Evolutionary conservation across 2,329 filamentous ascomycete species (phyloP), one percentile per base, ranked within the genome.

Genomic region (Ascochyta pisi): DNA sequence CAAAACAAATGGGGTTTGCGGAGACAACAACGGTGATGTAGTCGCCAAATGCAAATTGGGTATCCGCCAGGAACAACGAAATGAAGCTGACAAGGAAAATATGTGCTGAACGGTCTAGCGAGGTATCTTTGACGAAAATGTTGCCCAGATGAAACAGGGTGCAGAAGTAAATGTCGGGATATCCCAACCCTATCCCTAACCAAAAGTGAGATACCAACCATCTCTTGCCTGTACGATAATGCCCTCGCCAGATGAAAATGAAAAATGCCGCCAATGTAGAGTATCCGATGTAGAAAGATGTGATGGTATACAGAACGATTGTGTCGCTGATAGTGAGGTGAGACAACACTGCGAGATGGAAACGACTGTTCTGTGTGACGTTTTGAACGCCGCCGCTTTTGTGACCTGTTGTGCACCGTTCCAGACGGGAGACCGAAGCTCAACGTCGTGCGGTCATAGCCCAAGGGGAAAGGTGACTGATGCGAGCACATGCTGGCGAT

Each of bases 31-130:
- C 38, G 4, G 40, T 42, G 10, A 66, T 65, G 54, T 65, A 61
- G 49, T 71, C 61, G 68, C 69, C 66, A 73, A 73, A 71, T 69
- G 64, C 68, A 71, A 69, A 67, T 64, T 66, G 67, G 69, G 69
- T 73, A 73, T 73, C 66, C 69, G 70, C 68, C 68, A 53, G 54
- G 54, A 57, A 57, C 37, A 65, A 67, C 43, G 62, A 66, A 64
- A 63, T 51, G 54, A 60, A 67, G 57, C 52, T 50, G 55, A 65
- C 58, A 57, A 64, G 63, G 66, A 55, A 46, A 69, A 68, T 54
- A 26, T 40, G 45, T 50, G 51, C 58, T 52, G 54, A 44, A 56
- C 64, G 56, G 63, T 71, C 69, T 73, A 73, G 64, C 62, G 58
- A 69, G 67, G 65, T 71, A 71, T 68, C 66, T 68, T 62, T 61